Base-by-base conservation (phyloP, 495 filamentous ascomycete genomes). In the Hypoxylon trugodes region DNA sequence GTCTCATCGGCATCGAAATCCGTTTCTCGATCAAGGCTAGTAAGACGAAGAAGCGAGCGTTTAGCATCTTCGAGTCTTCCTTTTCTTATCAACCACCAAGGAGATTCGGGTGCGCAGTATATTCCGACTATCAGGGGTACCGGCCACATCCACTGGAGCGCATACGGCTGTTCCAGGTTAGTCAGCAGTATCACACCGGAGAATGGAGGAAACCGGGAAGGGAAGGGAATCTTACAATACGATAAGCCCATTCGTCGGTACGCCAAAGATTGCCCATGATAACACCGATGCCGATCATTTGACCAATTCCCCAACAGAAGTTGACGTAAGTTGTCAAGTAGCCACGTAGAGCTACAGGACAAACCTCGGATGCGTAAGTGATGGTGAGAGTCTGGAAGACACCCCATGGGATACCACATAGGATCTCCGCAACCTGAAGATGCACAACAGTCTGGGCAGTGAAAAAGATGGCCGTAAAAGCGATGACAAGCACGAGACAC, bases 81-180 rank as follows among this genome's bases (percentile, higher is more conserved):
- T 65, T 83, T 88, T 6, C 90, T 84, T 43, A 93, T 88, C 15
- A 92, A 82, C 90, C 90, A 93, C 90, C 89, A 93, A 0, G 91
- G 91, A 0, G 82, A 87, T 72, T 95, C 91, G 2, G 91, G 91
- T 0, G 89, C 89, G 18, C 90, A 82, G 45, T 77, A 80, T 54
- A 91, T 87, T 19, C 87, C 89, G 57, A 91, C 78, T 51, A 89
- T 83, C 4, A 95, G 79, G 2, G 90, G 90, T 3, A 89, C 68
- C 0, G 90, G 90, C 89, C 90, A 95, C 82, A 95, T 89, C 90
- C 91, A 95, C 74, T 95, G 91, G 6, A 92, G 70, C 2, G 85
- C 86, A 60, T 90, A 92, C 0, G 87, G 70, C 69, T 87, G 58
- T 65, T n/a, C 53, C 38, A 42, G n/a, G 3, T 8, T 12, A 36